Conservation (phyloP, 768 basidiomycete genomes). For the Kondoa malvinella region DNA sequence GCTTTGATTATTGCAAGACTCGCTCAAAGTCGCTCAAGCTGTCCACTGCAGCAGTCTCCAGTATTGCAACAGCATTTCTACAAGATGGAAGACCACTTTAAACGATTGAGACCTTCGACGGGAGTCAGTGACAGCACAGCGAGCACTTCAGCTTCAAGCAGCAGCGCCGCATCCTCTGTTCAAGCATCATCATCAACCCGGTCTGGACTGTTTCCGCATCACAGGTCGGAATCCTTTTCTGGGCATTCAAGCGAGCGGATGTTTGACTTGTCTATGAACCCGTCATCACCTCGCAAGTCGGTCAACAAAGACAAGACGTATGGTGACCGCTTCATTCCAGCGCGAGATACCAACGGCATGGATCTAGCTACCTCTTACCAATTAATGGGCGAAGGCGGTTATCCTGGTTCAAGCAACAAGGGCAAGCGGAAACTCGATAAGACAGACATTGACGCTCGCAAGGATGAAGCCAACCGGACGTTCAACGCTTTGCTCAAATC, state of each 20-base stretch:
- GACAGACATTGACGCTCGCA: neutral
- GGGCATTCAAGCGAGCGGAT: neutral
- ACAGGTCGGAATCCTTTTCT: neutral
- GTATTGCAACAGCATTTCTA: no score
- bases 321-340: neutral
- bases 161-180: neutral
- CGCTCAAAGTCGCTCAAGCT: no score
- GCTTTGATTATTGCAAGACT: no score
- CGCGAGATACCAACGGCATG: neutral
- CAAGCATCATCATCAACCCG: neutral
- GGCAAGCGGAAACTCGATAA: neutral
- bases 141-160: neutral
- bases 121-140: neutral
- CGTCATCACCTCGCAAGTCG: neutral
- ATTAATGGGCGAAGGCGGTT: neutral
- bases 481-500: slow-evolving; percentile 35
- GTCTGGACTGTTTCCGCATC: neutral
- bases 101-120: neutral
- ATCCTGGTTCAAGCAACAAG: neutral
- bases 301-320: neutral
- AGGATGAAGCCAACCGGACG: slow-evolving; percentile 36
- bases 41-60: no score
- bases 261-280: neutral
- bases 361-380: neutral
- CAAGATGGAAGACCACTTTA: neutral